Conservation (phyloP, 768 basidiomycete genomes). For the Rhodotorula sphaerocarpa region DNA sequence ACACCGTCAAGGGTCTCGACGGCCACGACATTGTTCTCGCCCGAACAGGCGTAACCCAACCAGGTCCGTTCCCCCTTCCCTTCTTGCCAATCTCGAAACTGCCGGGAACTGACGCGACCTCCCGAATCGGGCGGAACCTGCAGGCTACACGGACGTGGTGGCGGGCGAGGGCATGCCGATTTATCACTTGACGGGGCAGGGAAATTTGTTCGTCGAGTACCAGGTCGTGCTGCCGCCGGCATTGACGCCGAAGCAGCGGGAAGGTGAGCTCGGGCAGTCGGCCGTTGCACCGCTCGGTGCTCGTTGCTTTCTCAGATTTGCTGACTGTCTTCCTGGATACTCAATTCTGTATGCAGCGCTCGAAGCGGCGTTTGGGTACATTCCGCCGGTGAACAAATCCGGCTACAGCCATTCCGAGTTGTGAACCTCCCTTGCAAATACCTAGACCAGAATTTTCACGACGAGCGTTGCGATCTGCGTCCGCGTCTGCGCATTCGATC, state of each 20-base stretch:
- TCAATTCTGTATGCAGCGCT: slow-evolving; percentile 6
- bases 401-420: neutral
- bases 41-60: slow-evolving; percentile 79
- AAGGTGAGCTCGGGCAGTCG: slow-evolving; percentile 65
- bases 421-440: no score
- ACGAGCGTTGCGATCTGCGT: no score
- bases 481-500: no score
- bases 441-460: no score
- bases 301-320: neutral
- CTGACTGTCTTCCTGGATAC: no score
- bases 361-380: slow-evolving; percentile 23
- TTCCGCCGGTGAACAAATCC: slow-evolving; percentile 3
- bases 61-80: slow-evolving; percentile 51
- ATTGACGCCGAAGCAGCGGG: slow-evolving; percentile 58
- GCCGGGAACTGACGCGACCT: no score
- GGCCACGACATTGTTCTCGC: slow-evolving; percentile 65
- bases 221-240: slow-evolving; percentile 77
- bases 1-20: slow-evolving; percentile 83
- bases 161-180: slow-evolving; percentile 84
- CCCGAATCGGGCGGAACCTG: neutral
- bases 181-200: slow-evolving; percentile 54
- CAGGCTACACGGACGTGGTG: slow-evolving; percentile 76
- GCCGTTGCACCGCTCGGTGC: no score
- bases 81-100: no score
- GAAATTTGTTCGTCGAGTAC: slow-evolving; percentile 88